Conservation (phyloP, 2,329 filamentous ascomycete genomes). For the Spiromastix sp. region DNA sequence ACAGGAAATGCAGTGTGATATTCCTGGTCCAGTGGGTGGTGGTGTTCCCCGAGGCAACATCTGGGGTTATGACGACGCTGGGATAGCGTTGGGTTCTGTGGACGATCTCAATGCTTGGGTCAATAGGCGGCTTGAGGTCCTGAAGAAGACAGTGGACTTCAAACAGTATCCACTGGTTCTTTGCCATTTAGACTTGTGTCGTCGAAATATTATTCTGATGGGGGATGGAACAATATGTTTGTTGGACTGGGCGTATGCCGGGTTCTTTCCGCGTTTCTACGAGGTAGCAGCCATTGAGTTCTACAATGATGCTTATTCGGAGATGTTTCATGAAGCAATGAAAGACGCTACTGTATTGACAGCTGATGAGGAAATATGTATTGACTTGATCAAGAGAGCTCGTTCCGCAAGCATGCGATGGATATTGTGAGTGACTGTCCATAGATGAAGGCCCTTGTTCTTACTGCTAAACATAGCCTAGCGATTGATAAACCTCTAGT, state of each 20-base stretch:
- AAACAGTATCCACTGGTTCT: constrained; percentile 16
- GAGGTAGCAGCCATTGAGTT: constrained; percentile 13
- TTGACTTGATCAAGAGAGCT: constrained; percentile 1
- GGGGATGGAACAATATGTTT: constrained; percentile 16
- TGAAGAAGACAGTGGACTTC: constrained; percentile 14
- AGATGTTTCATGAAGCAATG: background rate
- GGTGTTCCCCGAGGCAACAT: constrained; percentile 12
- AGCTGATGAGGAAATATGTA: background rate
- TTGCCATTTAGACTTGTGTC: constrained; percentile 18
- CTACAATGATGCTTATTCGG: background rate
- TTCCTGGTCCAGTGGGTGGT: constrained; percentile 13
- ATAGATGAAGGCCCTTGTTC: background rate
- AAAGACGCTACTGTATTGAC: constrained; percentile 1
- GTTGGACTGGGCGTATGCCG: constrained; percentile 17
- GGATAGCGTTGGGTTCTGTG: constrained; percentile 7
- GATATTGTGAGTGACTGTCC: background rate
- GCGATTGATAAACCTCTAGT: background rate
- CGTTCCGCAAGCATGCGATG: background rate
- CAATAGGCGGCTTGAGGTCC: constrained; percentile 9
- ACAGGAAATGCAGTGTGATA: constrained; percentile 7
- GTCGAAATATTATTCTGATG: constrained; percentile 17
- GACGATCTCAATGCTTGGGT: constrained; percentile 9
- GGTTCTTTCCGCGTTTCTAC: constrained; percentile 16
- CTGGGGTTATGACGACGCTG: constrained; percentile 15
- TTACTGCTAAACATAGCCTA: background rate